These are phyloP conservation scores for Plasmodium reichenowi DNA, from an alignment of 169 alveolate species.

Conservation along the genomic window DNA sequence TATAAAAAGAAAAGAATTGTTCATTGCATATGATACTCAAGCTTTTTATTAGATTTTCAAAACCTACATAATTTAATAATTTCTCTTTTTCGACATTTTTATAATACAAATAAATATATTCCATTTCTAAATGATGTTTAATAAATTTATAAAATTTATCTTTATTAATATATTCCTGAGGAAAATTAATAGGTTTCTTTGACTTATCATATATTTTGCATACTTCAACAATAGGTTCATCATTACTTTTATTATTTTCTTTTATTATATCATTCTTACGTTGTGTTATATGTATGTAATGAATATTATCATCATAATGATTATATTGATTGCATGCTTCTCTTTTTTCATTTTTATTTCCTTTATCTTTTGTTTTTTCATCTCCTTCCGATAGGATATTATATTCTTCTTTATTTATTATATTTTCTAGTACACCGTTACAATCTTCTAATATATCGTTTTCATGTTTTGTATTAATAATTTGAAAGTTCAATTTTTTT, in stretches of 20 bases:
- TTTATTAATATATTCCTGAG: background rate
- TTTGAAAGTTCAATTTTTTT: constrained; percentile 12
- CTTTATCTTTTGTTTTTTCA: background rate
- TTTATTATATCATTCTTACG: too few species aligned
- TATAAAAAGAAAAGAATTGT: constrained; percentile 35
- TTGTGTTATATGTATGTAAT: too few species aligned
- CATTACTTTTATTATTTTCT: too few species aligned
- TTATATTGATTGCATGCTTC: too few species aligned
- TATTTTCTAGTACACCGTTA: too few species aligned
- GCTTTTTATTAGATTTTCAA: constrained; percentile 38
- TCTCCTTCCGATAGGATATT: background rate
- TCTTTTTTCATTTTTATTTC: background rate
- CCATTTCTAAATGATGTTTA: background rate
- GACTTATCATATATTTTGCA: too few species aligned
- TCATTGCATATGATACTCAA: constrained; percentile 33
- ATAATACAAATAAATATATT: constrained; percentile 11
- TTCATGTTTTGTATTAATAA: constrained; percentile 1
- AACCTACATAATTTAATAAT: constrained; percentile 11
- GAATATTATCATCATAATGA: too few species aligned
- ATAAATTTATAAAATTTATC: background rate
- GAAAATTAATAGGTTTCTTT: too few species aligned
- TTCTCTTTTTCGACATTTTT: background rate
- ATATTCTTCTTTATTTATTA: background rate
- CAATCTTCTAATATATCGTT: background rate
- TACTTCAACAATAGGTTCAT: too few species aligned